phyloP scores from a whole-genome alignment of 352 stramenopile genomes.

The Globisporangium yorkense region DNA sequence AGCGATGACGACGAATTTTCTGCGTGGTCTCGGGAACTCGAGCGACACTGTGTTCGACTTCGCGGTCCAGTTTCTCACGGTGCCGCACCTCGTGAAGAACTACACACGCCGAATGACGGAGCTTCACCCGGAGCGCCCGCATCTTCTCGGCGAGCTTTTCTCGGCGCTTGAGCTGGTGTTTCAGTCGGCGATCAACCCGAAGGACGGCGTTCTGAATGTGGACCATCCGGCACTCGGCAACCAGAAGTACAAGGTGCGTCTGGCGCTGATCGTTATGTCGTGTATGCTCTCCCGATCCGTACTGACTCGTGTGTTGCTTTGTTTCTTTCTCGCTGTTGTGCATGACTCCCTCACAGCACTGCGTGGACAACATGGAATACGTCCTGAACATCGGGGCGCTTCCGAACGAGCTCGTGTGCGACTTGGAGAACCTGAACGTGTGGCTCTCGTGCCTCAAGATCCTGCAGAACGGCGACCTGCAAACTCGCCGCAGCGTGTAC shows the following conservation, averaged over 20 bases:
- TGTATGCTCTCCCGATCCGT: background rate
- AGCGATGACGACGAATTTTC: conserved; percentile 68
- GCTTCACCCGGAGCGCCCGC: conserved; percentile 37
- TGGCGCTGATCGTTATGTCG: background rate
- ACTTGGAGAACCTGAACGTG: conserved; percentile 53
- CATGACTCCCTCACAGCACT: conserved; percentile 36
- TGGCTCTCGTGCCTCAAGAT: conserved; percentile 70
- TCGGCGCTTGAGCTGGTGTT: conserved; percentile 59
- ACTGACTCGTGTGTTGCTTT: conserved; percentile 1
- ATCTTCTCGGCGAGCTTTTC: conserved; percentile 66
- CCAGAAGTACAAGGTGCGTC: conserved; percentile 84
- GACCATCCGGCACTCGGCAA: conserved; percentile 74
- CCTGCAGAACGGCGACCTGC: conserved; percentile 63
- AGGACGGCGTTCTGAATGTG: conserved; percentile 41
- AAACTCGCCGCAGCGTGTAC: conserved; percentile 59
- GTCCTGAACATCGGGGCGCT: conserved; percentile 76
- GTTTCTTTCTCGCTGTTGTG: conserved; percentile 9
- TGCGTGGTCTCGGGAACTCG: conserved; percentile 75
- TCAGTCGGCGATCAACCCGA: conserved; percentile 37
- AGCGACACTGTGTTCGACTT: conserved; percentile 88
- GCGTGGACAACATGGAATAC: conserved; percentile 84
- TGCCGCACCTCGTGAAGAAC: conserved; percentile 71
- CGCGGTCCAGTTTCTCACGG: conserved; percentile 81
- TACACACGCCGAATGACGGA: conserved; percentile 60
- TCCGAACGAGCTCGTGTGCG: conserved; percentile 73